A percentile compares a stretch with the other conserved stretches of the same genome.
These are phyloP conservation scores for Saccharum spontaneum DNA, from an alignment of 176 grass and related monocot species.

Conservation along the genomic window DNA sequence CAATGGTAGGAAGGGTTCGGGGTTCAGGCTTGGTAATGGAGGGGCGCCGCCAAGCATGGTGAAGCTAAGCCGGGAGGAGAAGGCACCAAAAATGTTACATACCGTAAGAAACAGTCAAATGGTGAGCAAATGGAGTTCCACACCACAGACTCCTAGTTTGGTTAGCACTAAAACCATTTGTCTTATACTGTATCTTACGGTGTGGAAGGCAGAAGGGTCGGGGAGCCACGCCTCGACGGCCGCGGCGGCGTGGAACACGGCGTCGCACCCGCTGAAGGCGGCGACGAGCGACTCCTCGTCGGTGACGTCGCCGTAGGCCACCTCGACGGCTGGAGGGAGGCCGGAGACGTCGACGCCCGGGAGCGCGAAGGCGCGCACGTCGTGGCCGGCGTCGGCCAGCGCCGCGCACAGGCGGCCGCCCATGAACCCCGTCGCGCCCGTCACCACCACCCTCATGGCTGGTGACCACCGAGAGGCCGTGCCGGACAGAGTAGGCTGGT, in stretches of 20 bases:
- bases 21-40: too few relatives aligned
- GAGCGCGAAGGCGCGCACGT: constrained; percentile 65
- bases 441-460: constrained; percentile 64
- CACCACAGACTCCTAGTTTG: too few relatives aligned
- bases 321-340: constrained; percentile 45
- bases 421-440: constrained; percentile 80
- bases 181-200: neutral
- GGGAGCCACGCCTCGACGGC: constrained; percentile 86
- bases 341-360: constrained; percentile 56
- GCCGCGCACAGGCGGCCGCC: constrained; percentile 64
- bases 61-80: too few relatives aligned
- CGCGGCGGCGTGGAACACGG: constrained; percentile 76
- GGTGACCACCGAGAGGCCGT: too few relatives aligned
- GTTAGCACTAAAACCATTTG: too few relatives aligned
- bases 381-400: constrained; percentile 55
- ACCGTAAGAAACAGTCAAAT: too few relatives aligned
- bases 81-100: too few relatives aligned
- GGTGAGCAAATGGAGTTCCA: too few relatives aligned
- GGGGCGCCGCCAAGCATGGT: too few relatives aligned
- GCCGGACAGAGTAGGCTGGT: too few relatives aligned
- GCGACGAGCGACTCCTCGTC: constrained; percentile 70
- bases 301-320: constrained; percentile 76
- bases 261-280: constrained; percentile 57
- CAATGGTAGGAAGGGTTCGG: too few relatives aligned
- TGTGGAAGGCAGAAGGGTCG: constrained; percentile 63